phyloP scores from a whole-genome alignment of 1,284 basidiomycete genomes.

The Clitocybe nebularis region DNA sequence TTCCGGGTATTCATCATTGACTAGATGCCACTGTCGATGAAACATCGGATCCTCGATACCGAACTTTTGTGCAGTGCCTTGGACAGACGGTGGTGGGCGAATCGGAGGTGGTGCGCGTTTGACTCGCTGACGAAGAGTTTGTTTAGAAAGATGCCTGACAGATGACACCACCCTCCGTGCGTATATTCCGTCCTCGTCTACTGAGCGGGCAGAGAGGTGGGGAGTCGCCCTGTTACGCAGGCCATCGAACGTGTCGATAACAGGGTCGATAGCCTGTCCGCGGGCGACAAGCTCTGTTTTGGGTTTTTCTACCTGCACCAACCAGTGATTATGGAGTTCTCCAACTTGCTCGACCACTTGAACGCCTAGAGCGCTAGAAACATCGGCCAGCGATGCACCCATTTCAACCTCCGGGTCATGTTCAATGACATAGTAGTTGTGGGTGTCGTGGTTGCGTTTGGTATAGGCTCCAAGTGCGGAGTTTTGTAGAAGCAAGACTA shows the following conservation, averaged over 20 bases:
- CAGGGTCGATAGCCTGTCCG: conserved; percentile 41
- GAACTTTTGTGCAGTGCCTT: conserved; percentile 57
- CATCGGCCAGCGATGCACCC: conserved; percentile 54
- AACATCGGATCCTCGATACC: conserved; percentile 86
- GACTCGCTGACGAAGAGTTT: conserved; percentile 58
- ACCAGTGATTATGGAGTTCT: conserved; percentile 81
- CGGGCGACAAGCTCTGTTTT: conserved; percentile 26
- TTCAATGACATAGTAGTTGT: conserved; percentile 90
- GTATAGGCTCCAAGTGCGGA: conserved; percentile 25
- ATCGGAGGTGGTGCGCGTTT: conserved; percentile 66
- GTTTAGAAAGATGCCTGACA: conserved; percentile 54
- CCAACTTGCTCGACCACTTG: conserved; percentile 89
- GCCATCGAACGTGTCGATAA: conserved; percentile 50
- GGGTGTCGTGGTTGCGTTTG: conserved; percentile 66
- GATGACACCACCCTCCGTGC: conserved; percentile 46
- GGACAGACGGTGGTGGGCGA: conserved; percentile 32
- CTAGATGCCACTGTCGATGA: conserved; percentile 88
- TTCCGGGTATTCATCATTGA: conserved; percentile 71
- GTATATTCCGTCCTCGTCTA: conserved; percentile 34
- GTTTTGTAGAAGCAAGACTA: conserved; percentile 27
- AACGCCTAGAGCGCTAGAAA: conserved; percentile 66
- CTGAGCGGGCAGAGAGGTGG: conserved; percentile 34
- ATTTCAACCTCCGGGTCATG: conserved; percentile 46
- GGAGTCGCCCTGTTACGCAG: conserved; percentile 38
- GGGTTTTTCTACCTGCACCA: conserved; percentile 63